phyloP scores from a whole-genome alignment of 2,329 filamentous ascomycete genomes.

The Nemania diffusa region DNA sequence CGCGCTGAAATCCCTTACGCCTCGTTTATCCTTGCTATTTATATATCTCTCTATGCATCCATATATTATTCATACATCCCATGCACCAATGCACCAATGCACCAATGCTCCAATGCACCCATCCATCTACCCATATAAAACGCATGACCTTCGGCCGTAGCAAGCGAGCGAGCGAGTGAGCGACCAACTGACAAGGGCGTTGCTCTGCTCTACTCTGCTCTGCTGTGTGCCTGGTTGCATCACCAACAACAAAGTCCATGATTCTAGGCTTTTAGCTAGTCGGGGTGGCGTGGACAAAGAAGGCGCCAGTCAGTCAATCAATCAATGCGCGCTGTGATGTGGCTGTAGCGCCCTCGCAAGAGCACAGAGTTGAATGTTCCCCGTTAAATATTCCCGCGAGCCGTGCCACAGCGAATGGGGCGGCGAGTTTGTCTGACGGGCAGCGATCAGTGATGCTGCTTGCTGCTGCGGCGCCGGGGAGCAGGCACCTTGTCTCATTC shows the following conservation, averaged over 20 bases:
- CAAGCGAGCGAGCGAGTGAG: too few relatives aligned
- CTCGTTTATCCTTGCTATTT: constrained; percentile 2
- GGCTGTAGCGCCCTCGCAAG: constrained; percentile 11
- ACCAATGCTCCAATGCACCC: not conserved
- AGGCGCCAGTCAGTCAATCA: constrained; percentile 8
- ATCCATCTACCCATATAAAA: not conserved
- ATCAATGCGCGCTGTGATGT: constrained; percentile 4
- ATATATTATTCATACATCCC: not conserved
- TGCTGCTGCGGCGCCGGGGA: too few relatives aligned
- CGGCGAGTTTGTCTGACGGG: constrained; percentile 32
- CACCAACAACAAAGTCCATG: not conserved
- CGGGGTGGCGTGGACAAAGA: constrained; percentile 22
- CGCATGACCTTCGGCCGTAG: not conserved
- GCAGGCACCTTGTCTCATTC: constrained; percentile 36
- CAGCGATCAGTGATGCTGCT: too few relatives aligned
- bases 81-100: too few relatives aligned
- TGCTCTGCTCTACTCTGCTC: not conserved
- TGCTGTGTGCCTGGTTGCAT: constrained; percentile 15
- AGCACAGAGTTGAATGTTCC: constrained; percentile 21
- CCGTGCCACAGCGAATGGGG: constrained; percentile 34
- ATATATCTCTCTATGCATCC: not conserved
- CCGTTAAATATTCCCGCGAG: constrained; percentile 22
- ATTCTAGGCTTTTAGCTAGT: constrained; percentile 8
- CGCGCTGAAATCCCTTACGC: too few relatives aligned
- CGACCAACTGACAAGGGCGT: too few relatives aligned